Base-by-base conservation (phyloP, 192 early-diverging fungal genomes). In the Mortierella claussenii region DNA sequence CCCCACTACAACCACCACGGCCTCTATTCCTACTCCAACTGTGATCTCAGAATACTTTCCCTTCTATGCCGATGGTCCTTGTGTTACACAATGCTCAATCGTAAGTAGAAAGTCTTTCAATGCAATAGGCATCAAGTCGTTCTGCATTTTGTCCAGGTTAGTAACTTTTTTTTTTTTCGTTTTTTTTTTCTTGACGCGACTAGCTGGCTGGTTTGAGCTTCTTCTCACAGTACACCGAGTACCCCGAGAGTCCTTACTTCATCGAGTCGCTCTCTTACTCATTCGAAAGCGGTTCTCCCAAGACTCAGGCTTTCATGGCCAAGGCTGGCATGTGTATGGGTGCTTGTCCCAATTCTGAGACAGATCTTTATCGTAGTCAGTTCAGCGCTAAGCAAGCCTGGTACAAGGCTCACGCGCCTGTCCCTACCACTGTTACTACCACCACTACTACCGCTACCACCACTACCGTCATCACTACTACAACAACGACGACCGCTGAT, bases 261-360 rank as follows among this genome's bases (percentile, higher is more conserved):
- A 28, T 55, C 9, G 47, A 66, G 40, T 66, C 64, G 5, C 44
- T 66, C 9, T 37, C 53, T n/a, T 66, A 66, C 46, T 53, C 53
- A 12, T 66, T 48, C n/a, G 46, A 56, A 3, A 48, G 54, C 26
- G 64, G 64, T 21, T 48, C 64, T 33, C 4, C 32, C 18, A 66
- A 48, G 44, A 66, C 33, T 47, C 18, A 32, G 0, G 51, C 33
- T 9, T 66, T 68, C 47, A 66, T 66, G 64, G 7, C 44, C 2
- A 30, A 53, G 43, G 64, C 64, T 27, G 64, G 64, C 15, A 43
- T 24, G 3, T 68, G 65, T 55, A 56, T 57, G 64, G 64, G 53
- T 11, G 0, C 9, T 3, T 66, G 64, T 30, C 54, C 64, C 31
- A 1, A 15, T 1, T 12, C 34, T 20, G 54, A 66, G 26, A 23